Evolutionary conservation across 2,329 filamentous ascomycete species (phyloP).

Genomic region (Colletotrichum coccodes): DNA sequence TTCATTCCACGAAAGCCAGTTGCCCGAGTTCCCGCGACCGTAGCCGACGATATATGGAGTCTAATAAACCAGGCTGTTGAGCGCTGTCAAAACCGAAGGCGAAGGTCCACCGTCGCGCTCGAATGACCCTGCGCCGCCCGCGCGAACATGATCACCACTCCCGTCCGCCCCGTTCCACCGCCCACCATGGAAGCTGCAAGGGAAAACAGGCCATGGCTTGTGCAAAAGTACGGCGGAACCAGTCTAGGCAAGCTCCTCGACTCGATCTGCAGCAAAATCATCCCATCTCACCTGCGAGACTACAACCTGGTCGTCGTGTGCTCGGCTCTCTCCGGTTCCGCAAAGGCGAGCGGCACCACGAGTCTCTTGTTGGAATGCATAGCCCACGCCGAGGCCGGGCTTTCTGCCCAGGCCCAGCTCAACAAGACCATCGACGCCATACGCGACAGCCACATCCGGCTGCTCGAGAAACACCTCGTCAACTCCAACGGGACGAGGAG

Average conservation of each 20-base stretch:
- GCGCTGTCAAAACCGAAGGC: neutral
- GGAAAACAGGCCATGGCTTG: constrained; percentile 73
- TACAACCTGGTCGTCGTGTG: constrained; percentile 92
- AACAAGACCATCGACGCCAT: constrained; percentile 26
- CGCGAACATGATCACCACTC: neutral
- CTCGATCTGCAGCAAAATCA: constrained; percentile 56
- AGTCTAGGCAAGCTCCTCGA: constrained; percentile 93
- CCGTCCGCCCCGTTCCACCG: neutral
- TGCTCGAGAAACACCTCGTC: constrained; percentile 57
- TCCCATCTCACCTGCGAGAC: constrained; percentile 42
- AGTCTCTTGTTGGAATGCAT: constrained; percentile 71
- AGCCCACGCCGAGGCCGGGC: constrained; percentile 47
- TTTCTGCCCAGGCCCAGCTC: constrained; percentile 39
- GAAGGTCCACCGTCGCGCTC: neutral
- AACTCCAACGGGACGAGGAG: constrained; percentile 80
- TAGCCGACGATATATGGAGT: constrained; percentile 9
- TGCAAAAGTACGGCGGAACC: constrained; percentile 96
- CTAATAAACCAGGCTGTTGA: neutral
- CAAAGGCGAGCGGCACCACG: constrained; percentile 93
- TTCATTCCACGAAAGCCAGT: neutral
- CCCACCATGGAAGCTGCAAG: constrained; percentile 39
- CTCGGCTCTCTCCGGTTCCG: constrained; percentile 92
- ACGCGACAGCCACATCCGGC: constrained; percentile 11
- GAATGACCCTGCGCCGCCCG: neutral
- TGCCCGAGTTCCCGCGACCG: neutral